These are phyloP conservation scores for Globisporangium paroecandrum DNA, from an alignment of 352 stramenopile species.

Conservation along the genomic window DNA sequence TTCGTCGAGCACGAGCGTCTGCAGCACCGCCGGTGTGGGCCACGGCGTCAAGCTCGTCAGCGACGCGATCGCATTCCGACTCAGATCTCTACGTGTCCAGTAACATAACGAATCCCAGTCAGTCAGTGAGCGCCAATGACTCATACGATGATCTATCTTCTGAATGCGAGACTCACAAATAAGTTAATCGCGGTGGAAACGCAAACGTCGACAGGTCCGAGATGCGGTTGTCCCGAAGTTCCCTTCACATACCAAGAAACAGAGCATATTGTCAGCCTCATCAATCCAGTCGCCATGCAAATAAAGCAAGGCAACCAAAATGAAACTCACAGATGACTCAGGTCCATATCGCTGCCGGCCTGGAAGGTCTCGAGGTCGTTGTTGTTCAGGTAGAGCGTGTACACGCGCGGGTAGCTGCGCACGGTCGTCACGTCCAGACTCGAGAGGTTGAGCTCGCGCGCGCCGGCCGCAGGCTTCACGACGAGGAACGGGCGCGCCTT, in stretches of 20 bases:
- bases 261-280: neutral
- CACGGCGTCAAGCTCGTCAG: slow-evolving; percentile 33
- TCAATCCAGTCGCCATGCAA: neutral
- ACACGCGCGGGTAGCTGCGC: slow-evolving; percentile 47
- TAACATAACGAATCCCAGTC: neutral
- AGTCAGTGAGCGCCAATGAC: neutral
- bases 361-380: slow-evolving; percentile 3
- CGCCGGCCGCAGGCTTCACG: slow-evolving; percentile 22
- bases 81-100: slow-evolving; percentile 28
- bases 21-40: slow-evolving; percentile 39
- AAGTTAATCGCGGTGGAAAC: slow-evolving; percentile 12
- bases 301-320: neutral
- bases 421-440: slow-evolving; percentile 49
- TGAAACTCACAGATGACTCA: slow-evolving; percentile 5
- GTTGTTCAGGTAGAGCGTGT: slow-evolving; percentile 14
- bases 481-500: slow-evolving; percentile 40
- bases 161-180: slow-evolving; percentile 12
- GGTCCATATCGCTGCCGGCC: neutral
- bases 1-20: slow-evolving; percentile 55
- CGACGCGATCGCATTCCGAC: slow-evolving; percentile 35
- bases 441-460: slow-evolving; percentile 63
- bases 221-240: slow-evolving; percentile 12
- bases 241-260: slow-evolving; percentile 1
- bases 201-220: slow-evolving; percentile 8
- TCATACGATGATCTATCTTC: neutral